Conservation (phyloP, 148 eudicot genomes). For the Silene uniflora region DNA sequence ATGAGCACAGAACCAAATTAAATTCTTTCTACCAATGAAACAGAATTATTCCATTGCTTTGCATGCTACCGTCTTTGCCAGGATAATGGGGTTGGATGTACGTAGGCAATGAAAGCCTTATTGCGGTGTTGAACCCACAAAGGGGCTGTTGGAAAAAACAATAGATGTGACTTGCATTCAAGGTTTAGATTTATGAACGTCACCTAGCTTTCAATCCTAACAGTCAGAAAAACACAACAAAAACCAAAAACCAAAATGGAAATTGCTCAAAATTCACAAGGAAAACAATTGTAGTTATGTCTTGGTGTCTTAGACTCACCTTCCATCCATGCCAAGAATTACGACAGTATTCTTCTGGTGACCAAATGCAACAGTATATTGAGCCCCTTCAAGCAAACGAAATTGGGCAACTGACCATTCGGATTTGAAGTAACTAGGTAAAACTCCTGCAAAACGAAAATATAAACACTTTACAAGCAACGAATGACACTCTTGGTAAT, state of each 20-base stretch:
- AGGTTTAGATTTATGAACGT: too few relatives aligned
- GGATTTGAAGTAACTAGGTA: constrained; percentile 88
- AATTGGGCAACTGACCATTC: constrained; percentile 92
- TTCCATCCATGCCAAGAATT: constrained; percentile 82
- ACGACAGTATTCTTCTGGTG: constrained; percentile 81
- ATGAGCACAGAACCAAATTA: neutral
- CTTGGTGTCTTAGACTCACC: constrained; percentile 45
- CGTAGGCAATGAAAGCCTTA: neutral
- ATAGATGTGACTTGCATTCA: neutral
- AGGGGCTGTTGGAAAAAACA: neutral
- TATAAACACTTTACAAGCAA: neutral
- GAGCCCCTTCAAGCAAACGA: constrained; percentile 69
- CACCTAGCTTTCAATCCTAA: neutral
- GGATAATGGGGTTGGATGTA: neutral
- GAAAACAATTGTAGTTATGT: neutral
- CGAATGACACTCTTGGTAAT: too few relatives aligned
- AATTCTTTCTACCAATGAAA: neutral
- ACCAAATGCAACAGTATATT: constrained; percentile 79
- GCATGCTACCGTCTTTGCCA: too few relatives aligned
- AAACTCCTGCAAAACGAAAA: constrained; percentile 52
- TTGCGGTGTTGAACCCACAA: neutral
- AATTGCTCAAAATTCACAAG: neutral
- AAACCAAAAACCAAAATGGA: neutral
- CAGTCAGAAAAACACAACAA: neutral
- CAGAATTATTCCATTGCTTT: too few relatives aligned